Evolutionary conservation across 345 rosid species (phyloP), one percentile per base, ranked within the genome.

Genomic region (Hibiscus mutabilis): DNA sequence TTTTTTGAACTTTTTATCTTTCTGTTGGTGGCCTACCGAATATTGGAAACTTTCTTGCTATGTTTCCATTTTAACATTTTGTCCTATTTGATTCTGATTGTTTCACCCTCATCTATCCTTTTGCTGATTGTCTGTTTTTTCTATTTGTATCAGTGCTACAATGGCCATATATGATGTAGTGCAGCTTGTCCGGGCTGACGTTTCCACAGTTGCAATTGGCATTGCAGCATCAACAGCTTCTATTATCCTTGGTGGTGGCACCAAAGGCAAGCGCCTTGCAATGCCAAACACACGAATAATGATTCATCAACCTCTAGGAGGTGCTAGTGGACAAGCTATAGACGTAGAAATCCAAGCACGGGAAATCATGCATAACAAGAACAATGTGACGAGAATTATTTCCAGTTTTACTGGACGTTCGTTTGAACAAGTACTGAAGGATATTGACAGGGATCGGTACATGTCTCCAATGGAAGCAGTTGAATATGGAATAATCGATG

Each of bases 261-360:
- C 92, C 53, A 92, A 89, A 79, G 99, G 99, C 49, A 95, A 95
- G 85, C 96, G 98, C 27, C 79, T 90, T 70, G 92, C 98, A 0
- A 95, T 95, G 99, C 98, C 99, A 71, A 92, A 92, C 74, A 77
- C 99, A 0, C 85, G 98, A 74, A 86, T 95, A 72, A 95, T 95
- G 99, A 84, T 95, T 64, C 97, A 92, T 80, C 99, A 90, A 58
- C 99, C 99, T 0, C 85, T 86, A 60, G 99, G 99, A 76, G 97
- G 96, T 53, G 94, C 92, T 37, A 89, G 97, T 44, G 99, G 99
- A 69, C 91, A 89, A 76, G 96, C 89, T 47, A 81, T 82, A 19
- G 91, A 89, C 74, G 99, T 90, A n/a, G 97, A 89, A 85, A 85
- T 90, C 47, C 97, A 92, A 79, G 97, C 97, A 14, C 80, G 74